Evolutionary conservation across 176 grass and related monocot species (phyloP), one percentile per base, ranked within the genome.

Genomic region (Aegilops sharonensis): DNA sequence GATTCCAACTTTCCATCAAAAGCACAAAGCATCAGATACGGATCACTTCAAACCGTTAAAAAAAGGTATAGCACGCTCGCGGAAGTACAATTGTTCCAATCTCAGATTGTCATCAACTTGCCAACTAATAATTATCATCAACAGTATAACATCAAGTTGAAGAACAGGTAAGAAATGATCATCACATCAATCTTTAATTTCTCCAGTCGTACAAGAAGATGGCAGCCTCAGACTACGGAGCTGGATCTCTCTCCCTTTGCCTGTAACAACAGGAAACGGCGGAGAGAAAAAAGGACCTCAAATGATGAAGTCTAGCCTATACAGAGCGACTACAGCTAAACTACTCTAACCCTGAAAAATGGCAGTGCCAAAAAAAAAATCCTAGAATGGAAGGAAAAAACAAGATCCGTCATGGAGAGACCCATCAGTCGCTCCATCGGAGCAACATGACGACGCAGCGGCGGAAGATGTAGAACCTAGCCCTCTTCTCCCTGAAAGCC

Each of bases 391-490:
- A 88, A 75, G 13, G 20, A 5, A 81, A 88, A 88, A 65, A 24
- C 34, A 81, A 43, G 62, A 61, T 81, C 37, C 39, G 6, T 10
- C 60, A 39, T 62, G 67, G 68, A 88, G 68, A 88, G 62, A 64
- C 75, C 18, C 42, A 71, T 77, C 84, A 91, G 25, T 91, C 90
- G 5, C 86, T 91, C 90, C 90, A 91, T 56, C 90, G 82, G 32
- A 91, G 90, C 71, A 91, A 56, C 90, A 91, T 88, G 82, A 91
- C 31, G 10, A 91, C 54, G 11, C 90, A 91, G 64, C 90, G 86
- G 24, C 90, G 86, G 54, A 91, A 85, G 45, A 91, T 91, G 86
- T 91, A 91, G 78, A 91, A 85, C 82, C 86, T 85, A 85, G 90
- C 90, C 30, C 86, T 81, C 57, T 91, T 88, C 71, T 91, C 90